phyloP scores from a whole-genome alignment of 2,329 filamentous ascomycete species.

The Claviceps digitariae region DNA sequence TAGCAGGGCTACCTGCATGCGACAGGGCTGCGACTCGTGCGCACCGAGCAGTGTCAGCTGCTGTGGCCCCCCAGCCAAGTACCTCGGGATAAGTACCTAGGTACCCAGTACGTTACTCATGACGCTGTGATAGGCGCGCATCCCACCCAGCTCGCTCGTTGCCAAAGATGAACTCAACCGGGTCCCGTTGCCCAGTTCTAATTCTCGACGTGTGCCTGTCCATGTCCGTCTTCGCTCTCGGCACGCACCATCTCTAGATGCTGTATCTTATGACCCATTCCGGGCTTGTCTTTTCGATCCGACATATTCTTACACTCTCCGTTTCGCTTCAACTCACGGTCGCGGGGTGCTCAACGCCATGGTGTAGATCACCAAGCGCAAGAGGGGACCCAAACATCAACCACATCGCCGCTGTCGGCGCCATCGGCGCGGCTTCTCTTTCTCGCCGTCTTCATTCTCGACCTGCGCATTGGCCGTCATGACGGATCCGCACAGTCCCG shows the following conservation, averaged over 20 bases:
- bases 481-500: slow-evolving; percentile 14
- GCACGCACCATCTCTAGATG: not conserved
- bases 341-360: slow-evolving; percentile 13
- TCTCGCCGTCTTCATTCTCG: slow-evolving; percentile 5
- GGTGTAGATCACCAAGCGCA: slow-evolving; percentile 18
- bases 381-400: slow-evolving; percentile 9
- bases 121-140: not conserved
- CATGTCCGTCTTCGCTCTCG: not conserved
- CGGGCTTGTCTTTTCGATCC: not conserved
- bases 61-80: not conserved
- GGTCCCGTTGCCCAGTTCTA: not conserved
- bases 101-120: not conserved
- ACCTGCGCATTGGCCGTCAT: slow-evolving; percentile 9
- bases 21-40: not conserved
- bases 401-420: slow-evolving; percentile 11
- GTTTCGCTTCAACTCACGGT: not conserved
- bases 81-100: too few relatives aligned
- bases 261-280: not conserved
- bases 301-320: not conserved
- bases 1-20: not conserved
- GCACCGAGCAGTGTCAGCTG: too few relatives aligned
- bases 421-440: slow-evolving; percentile 10
- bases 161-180: not conserved
- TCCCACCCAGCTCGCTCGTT: not conserved
- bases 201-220: not conserved